Conservation (phyloP, 1,284 basidiomycete species). For the Irpex sp. region DNA sequence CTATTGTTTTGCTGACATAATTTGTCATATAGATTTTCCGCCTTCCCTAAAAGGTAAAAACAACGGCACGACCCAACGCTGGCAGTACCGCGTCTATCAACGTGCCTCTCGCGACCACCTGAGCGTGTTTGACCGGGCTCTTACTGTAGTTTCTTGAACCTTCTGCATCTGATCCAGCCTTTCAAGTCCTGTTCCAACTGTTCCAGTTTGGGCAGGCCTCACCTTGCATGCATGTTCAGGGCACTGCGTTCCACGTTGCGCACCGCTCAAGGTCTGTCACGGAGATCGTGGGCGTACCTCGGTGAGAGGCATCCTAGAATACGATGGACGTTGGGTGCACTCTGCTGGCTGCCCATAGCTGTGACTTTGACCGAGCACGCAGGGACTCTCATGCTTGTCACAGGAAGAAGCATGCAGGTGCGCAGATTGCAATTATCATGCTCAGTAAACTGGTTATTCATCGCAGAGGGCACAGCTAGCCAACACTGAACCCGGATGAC, state of each 20-base stretch:
- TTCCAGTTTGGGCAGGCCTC: not conserved
- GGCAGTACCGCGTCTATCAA: not conserved
- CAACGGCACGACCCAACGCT: not conserved
- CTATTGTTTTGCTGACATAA: not conserved
- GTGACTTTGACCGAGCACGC: conserved; percentile 48
- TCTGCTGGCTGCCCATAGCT: conserved; percentile 59
- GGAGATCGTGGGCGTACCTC: conserved; percentile 17
- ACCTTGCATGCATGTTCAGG: not conserved
- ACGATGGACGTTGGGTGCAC: conserved; percentile 22
- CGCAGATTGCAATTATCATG: conserved; percentile 12
- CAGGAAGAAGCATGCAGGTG: conserved; percentile 77
- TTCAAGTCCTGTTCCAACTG: not conserved
- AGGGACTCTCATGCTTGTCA: conserved; percentile 51
- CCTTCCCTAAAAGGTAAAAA: not conserved
- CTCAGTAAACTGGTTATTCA: conserved; percentile 1
- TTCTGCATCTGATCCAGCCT: not conserved
- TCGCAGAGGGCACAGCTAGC: conserved; percentile 44
- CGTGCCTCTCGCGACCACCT: not conserved
- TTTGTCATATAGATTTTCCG: not conserved
- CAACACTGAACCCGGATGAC: conserved; percentile 71
- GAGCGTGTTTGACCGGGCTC: not conserved
- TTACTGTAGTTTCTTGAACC: not conserved
- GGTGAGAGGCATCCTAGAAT: conserved; percentile 13
- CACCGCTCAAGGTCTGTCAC: not conserved
- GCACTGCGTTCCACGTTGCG: not conserved